A percentile compares a stretch with the other conserved stretches of the same genome.
Evolutionary conservation across 73 alveolate species (phyloP).

Genomic region (Paramecium primaurelia): DNA sequence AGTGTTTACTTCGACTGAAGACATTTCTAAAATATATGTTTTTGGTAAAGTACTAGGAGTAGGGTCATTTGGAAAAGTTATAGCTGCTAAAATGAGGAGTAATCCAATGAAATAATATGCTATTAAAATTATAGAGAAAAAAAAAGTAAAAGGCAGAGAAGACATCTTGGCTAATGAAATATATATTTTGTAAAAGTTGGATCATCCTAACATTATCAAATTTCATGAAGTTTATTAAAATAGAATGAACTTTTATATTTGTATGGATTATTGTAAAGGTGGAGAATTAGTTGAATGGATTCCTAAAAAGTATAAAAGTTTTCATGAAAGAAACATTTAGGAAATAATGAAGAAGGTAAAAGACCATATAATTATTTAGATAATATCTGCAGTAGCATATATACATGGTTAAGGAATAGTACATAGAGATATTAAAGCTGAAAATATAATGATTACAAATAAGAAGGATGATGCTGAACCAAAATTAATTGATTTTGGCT

Average conservation of each 20-base stretch:
- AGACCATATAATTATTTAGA: not conserved
- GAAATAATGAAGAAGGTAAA: slow-evolving; percentile 27
- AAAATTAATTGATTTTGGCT: slow-evolving; percentile 95
- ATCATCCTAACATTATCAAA: slow-evolving; percentile 75
- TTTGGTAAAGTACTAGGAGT: slow-evolving; percentile 57
- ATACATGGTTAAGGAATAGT: slow-evolving; percentile 87
- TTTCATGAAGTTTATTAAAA: slow-evolving; percentile 82
- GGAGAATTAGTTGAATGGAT: slow-evolving; percentile 74
- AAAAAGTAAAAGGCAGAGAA: slow-evolving; percentile 6
- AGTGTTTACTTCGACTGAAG: slow-evolving; percentile 47
- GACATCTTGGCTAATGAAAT: slow-evolving; percentile 64
- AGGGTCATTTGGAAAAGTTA: slow-evolving; percentile 62
- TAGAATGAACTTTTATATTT: slow-evolving; percentile 72
- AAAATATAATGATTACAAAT: slow-evolving; percentile 86
- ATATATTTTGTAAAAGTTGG: slow-evolving; percentile 68
- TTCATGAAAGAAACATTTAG: slow-evolving; percentile 24
- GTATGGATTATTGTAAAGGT: slow-evolving; percentile 79
- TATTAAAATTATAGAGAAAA: slow-evolving; percentile 56
- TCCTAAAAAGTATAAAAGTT: slow-evolving; percentile 18
- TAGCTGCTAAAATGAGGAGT: slow-evolving; percentile 47
- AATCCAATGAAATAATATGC: slow-evolving; percentile 54
- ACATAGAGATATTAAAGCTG: slow-evolving; percentile 97
- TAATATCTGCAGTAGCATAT: slow-evolving; percentile 82
- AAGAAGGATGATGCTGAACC: slow-evolving; percentile 79
- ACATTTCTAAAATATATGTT: slow-evolving; percentile 5